Evolutionary conservation across 2,329 filamentous ascomycete species (phyloP).

Genomic region (Lojkania enalia): DNA sequence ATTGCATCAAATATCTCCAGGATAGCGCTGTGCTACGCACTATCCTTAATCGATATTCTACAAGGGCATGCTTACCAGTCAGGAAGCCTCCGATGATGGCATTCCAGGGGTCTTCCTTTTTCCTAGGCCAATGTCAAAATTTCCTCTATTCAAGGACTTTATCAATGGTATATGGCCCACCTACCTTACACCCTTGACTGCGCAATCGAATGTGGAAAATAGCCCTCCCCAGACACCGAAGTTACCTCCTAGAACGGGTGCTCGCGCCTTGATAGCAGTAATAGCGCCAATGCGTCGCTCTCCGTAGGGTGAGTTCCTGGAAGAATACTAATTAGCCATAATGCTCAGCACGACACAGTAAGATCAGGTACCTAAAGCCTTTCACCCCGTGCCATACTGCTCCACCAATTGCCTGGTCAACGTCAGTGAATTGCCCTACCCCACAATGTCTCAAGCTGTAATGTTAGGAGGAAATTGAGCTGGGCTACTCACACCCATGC

Average conservation of each 20-base stretch:
- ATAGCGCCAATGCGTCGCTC: conserved; percentile 92
- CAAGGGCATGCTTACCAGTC: conserved; percentile 60
- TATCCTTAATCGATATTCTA: background rate
- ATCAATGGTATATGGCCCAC: background rate
- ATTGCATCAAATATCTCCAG: too few relatives aligned
- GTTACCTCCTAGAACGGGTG: conserved; percentile 94
- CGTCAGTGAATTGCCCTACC: conserved; percentile 18
- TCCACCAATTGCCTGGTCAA: conserved; percentile 38
- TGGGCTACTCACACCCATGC: conserved; percentile 77
- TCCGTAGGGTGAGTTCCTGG: conserved; percentile 63
- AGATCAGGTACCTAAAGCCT: conserved; percentile 52
- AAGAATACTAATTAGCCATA: background rate
- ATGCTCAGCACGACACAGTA: background rate
- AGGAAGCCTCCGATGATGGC: conserved; percentile 98
- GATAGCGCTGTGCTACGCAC: background rate
- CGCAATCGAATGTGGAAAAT: conserved; percentile 95
- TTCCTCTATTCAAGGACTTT: background rate
- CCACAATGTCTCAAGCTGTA: too few relatives aligned
- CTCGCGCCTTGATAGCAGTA: conserved; percentile 96
- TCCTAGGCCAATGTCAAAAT: conserved; percentile 48
- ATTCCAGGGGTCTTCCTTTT: conserved; percentile 99
- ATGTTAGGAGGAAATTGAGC: background rate
- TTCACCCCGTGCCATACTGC: conserved; percentile 91
- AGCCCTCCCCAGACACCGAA: conserved; percentile 97
- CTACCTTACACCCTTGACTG: conserved; percentile 74